Evolutionary conservation across 192 early-diverging fungal species (phyloP), one percentile per base, ranked within the genome.

Genomic region (Podila epicladia): DNA sequence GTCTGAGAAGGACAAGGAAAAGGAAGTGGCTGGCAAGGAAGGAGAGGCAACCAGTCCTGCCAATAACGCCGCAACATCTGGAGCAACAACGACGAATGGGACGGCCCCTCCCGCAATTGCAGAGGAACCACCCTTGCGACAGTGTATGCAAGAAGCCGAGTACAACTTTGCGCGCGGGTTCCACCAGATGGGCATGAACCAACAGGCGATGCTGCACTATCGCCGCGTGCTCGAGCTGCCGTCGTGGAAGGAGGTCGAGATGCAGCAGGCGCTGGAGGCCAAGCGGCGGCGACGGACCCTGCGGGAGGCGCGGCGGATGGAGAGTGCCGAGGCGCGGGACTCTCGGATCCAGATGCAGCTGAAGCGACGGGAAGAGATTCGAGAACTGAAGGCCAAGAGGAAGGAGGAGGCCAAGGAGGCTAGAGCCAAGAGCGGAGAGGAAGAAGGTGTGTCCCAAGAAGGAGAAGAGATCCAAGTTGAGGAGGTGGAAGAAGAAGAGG

Each of bases 91-190:
- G 48, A 65, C 19, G 28, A 35, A 3, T 64, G 49, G 12, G 19
- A 33, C 17, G 0, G 4, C 41, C 4, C 1, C 29, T 20, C 7
- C 32, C 11, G 12, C 38, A 35, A 6, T 22, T 19, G 51, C n/a
- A 31, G 17, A 69, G 7, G 28, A 55, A 15, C 64, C 50, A 5
- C 61, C 62, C 15, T 24, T 79, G 53, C 33, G n/a, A 1, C 71
- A 69, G 6, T 72, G 77, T 38, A 65, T 68, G 41, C 84, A 85
- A 66, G 95, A 96, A 69, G 88, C 91, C 37, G 85, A 89, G 24
- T 99, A 94, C 73, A 99, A 99, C 74, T 70, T 94, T 53, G 98
- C 87, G 0, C 85, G 97, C n/a, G 91, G 92, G 2, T 98, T 94
- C 75, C 98, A 99, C 83, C 89, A 92, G n/a, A 35, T 99, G 50